Conservation (phyloP, 2,329 filamentous ascomycete genomes). For the Cercospora citrullina region DNA sequence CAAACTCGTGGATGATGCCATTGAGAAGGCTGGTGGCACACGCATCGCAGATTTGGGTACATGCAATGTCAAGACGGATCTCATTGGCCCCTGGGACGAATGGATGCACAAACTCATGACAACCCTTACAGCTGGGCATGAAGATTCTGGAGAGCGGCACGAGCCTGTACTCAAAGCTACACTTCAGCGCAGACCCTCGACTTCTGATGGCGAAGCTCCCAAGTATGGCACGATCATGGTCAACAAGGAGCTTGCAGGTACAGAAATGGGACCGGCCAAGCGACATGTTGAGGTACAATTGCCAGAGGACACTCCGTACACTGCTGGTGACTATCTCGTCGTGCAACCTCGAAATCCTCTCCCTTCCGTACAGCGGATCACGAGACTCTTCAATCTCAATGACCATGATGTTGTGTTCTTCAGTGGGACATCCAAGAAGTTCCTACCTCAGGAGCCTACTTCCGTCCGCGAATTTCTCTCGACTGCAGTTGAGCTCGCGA, state of each 20-base stretch:
- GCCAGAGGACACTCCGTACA: slow-evolving; percentile 57
- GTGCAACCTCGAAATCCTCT: slow-evolving; percentile 52
- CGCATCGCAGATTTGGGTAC: slow-evolving; percentile 37
- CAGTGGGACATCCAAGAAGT: slow-evolving; percentile 18
- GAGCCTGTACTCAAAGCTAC: slow-evolving; percentile 7
- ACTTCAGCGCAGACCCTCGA: not conserved
- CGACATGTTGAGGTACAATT: slow-evolving; percentile 50
- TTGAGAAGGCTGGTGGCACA: slow-evolving; percentile 38
- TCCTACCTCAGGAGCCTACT: slow-evolving; percentile 10
- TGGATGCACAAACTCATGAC: slow-evolving; percentile 32
- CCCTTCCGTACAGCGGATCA: slow-evolving; percentile 59
- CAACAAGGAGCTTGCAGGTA: slow-evolving; percentile 54
- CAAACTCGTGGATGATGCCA: slow-evolving; percentile 38
- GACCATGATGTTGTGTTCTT: slow-evolving; percentile 58
- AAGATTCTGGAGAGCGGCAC: not conserved
- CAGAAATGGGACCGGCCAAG: slow-evolving; percentile 56
- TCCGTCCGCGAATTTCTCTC: slow-evolving; percentile 41
- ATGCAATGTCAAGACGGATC: slow-evolving; percentile 42
- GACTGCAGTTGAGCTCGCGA: slow-evolving; percentile 69
- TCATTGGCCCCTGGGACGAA: slow-evolving; percentile 46
- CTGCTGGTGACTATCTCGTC: slow-evolving; percentile 52
- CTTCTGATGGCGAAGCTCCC: slow-evolving; percentile 12
- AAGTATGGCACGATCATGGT: slow-evolving; percentile 53
- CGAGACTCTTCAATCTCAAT: slow-evolving; percentile 63
- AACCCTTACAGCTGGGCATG: slow-evolving; percentile 8